Evolutionary conservation across 306 rosid species (phyloP), one percentile per base, ranked within the genome.

Genomic region (Lablab purpureus): DNA sequence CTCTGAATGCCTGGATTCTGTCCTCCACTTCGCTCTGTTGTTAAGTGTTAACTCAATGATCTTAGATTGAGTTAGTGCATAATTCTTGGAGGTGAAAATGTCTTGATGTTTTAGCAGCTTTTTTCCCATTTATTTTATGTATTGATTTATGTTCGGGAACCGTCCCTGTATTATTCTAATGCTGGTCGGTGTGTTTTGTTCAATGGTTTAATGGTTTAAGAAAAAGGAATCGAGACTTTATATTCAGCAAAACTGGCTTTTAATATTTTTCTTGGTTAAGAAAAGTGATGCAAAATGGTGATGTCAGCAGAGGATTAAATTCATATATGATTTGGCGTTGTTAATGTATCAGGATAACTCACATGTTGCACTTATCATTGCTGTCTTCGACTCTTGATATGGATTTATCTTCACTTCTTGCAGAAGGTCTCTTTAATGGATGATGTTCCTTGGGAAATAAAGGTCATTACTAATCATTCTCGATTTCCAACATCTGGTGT

Each of bases 381-480:
- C 80, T 73, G 37, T 74, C 17, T 22, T 21, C 32, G 8, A 11
- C 63, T 56, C 72, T 85, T 47, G 51, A 74, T 43, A 19, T 78
- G 81, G 60, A 59, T 21, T 50, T 51, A 40, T 37, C 19, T 60
- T 32, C 51, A 41, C 28, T 60, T 54, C 64, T 70, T 69, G 49
- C 85, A 85, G 82, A 77, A 59, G 73, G 17, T 54, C 36, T 65
- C 54, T 74, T 90, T 87, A 68, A 88, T 91, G 89, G 91, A 88
- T 79, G 92, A 90, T 87, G 75, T 77, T 62, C 81, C 68, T 73
- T 87, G 87, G 50, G 88, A 82, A 68, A 62, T 84, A 81, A 89
- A 88, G 85, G 62, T 84, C 67, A 83, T 87, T 59, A 83, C 76
- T 41, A 88, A 88, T 83, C 90, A 91, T 75, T 88, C 85, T 66